phyloP scores from a whole-genome alignment of 2,329 filamentous ascomycete genomes.

The Aspergillus puulaauensis region DNA sequence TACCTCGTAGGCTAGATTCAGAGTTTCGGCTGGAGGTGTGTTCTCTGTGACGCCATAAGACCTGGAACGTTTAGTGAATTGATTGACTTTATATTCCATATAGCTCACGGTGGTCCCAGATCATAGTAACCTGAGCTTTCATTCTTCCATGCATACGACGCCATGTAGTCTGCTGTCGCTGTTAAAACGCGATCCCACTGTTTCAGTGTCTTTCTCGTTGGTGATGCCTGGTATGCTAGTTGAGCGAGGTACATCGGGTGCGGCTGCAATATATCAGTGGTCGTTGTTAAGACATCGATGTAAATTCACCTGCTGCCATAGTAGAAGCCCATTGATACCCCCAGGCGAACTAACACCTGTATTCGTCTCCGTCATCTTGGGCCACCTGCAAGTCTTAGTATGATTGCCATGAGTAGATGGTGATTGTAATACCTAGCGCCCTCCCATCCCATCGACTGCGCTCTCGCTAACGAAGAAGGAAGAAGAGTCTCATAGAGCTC shows the following conservation, averaged over 20 bases:
- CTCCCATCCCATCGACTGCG: conserved; percentile 15
- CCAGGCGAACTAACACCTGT: conserved; percentile 16
- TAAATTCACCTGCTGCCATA: conserved; percentile 16
- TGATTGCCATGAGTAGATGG: not conserved
- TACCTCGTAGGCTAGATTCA: conserved; percentile 18
- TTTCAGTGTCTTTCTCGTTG: conserved; percentile 4
- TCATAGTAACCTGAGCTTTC: conserved; percentile 14
- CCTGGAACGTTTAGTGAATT: no score
- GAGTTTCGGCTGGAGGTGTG: conserved; percentile 9
- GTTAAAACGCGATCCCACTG: conserved; percentile 14
- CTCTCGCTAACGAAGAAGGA: conserved; percentile 5
- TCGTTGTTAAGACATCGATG: fast-evolving
- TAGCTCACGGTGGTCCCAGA: conserved; percentile 12
- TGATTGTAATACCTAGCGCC: conserved; percentile 8
- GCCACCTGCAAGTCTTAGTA: conserved; percentile 7
- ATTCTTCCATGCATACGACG: conserved; percentile 16
- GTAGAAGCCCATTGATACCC: conserved; percentile 14
- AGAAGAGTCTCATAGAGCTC: conserved; percentile 11
- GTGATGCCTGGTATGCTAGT: conserved; percentile 12
- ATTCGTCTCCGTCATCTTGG: conserved; percentile 17
- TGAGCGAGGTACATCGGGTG: conserved; percentile 17
- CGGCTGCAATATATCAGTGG: conserved; percentile 4
- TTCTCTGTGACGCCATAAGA: conserved; percentile 14
- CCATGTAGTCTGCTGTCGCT: conserved; percentile 15
- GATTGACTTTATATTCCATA: no score